Evolutionary conservation across 2,329 filamentous ascomycete genomes (phyloP), one percentile per base, ranked within the genome.

Genomic region (Aspergillus persii): DNA sequence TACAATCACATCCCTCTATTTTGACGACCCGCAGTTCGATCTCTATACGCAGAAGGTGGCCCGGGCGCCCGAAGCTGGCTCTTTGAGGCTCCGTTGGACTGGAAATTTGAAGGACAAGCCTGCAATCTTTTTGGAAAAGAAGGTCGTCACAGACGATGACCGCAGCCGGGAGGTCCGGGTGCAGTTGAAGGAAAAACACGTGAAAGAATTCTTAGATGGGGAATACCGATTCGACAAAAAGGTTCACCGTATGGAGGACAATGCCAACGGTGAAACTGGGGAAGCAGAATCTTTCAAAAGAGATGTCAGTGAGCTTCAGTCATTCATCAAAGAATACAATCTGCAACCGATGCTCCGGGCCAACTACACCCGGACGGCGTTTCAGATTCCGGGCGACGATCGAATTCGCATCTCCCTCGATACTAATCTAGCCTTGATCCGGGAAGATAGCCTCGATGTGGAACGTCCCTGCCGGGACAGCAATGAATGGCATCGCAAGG

Each of bases 221-320:
- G 85, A 95, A 64, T 96, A 97, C 76, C 87, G 90, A 69, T 90
- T 96, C 86, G 94, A 97, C 74, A 97, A 96, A 82, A 89, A 86
- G 56, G 81, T 96, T 30, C 83, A 90, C 68, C 96, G 96, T 79
- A 89, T 98, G 82, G 78, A 84, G 66, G 89, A 92, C 76, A 85
- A 91, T 48, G 86, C 89, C 64, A 89, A 89, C 56, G 85, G 87
- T 60, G 83, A 87, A 53, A 80, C 83, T 46, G 83, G 87, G 52
- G 84, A 89, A 64, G 84, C 91, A 33, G 84, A 89, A 54, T 79
- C 82, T 27, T 88, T 96, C 71, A 89, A 89, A 74, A 81, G 82
- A 39, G 89, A 89, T 2, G 89, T 94, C 15, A 81, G 87, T 50
- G 86, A 88, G 61, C 90, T 98, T 46, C 92, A 96, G 73, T 80